Evolutionary conservation across 2,329 filamentous ascomycete species (phyloP).

Genomic region (Lanzia echinophila): DNA sequence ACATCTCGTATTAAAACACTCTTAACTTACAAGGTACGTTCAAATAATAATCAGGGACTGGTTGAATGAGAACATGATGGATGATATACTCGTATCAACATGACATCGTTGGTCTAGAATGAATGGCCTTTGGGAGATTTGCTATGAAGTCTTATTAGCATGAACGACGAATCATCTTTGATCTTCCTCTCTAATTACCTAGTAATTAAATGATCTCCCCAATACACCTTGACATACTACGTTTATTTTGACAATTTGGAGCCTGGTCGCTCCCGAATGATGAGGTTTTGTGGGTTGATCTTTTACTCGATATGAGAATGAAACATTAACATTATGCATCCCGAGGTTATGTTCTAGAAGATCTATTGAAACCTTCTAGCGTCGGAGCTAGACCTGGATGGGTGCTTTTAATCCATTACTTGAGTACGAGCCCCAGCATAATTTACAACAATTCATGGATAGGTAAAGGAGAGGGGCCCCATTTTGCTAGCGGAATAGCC

Average conservation of each 20-base stretch:
- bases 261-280: background rate
- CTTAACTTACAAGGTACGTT: too few species aligned
- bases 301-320: background rate
- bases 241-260: background rate
- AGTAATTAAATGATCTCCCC: background rate
- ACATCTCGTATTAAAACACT: too few species aligned
- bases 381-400: background rate
- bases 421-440: background rate
- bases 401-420: background rate
- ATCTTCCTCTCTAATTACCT: too few species aligned
- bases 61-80: too few species aligned
- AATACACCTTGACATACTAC: background rate
- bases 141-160: too few species aligned
- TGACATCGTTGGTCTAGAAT: too few species aligned
- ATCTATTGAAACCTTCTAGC: conserved; percentile 8
- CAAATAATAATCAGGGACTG: too few species aligned
- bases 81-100: too few species aligned
- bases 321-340: background rate
- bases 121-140: too few species aligned
- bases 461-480: too few species aligned
- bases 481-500: too few species aligned
- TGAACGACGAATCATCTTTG: too few species aligned
- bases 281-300: background rate
- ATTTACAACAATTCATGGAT: background rate
- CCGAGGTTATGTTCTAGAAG: conserved; percentile 5